Percentiles rank a stretch among this genome's conserved stretches.
phyloP scores from a whole-genome alignment of 2,329 filamentous ascomycete species.

The Colletotrichum sp. region DNA sequence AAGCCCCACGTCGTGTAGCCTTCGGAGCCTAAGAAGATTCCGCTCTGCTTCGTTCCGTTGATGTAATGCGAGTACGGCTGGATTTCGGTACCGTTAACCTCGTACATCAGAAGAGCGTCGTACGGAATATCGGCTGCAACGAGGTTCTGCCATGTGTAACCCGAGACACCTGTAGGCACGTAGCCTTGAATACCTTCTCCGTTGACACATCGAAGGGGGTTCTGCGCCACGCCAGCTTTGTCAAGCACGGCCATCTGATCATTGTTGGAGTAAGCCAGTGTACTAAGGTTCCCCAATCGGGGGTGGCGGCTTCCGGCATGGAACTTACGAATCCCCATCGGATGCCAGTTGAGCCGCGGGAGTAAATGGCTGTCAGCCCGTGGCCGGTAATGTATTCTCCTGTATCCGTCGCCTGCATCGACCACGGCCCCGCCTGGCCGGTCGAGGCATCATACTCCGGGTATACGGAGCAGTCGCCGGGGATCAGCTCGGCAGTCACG shows the following conservation, averaged over 20 bases:
- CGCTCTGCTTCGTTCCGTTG: background rate
- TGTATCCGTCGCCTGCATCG: background rate
- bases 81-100: background rate
- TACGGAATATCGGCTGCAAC: background rate
- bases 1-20: background rate
- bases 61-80: background rate
- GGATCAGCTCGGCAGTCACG: background rate
- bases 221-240: background rate
- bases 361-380: background rate
- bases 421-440: conserved; percentile 1
- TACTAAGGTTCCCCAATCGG: background rate
- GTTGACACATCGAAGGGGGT: background rate
- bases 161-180: background rate
- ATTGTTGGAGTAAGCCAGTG: background rate
- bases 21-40: background rate
- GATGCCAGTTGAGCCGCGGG: background rate
- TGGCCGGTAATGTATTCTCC: background rate
- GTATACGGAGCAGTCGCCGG: conserved; percentile 6
- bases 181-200: background rate
- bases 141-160: conserved; percentile 2
- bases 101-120: conserved; percentile 1
- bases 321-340: conserved; percentile 3
- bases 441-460: background rate
- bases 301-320: background rate
- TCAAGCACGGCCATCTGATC: background rate